phyloP scores from a whole-genome alignment of 805 yeast genomes.

The Lachancea lanzarotensis region DNA sequence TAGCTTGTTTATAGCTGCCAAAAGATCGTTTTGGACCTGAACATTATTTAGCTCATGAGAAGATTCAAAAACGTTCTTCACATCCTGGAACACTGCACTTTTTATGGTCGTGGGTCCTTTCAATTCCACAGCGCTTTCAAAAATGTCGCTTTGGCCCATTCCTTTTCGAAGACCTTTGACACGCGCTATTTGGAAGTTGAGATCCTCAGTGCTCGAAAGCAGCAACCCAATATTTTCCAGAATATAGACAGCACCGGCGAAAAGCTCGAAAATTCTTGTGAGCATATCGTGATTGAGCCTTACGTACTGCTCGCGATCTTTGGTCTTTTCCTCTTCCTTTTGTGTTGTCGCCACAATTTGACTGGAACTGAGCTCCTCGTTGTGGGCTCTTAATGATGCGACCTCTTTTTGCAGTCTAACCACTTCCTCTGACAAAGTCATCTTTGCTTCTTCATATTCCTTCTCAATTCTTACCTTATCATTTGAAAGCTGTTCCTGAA shows the following conservation, averaged over 20 bases:
- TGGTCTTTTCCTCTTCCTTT: background rate
- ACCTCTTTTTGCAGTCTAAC: slow-evolving; percentile 38
- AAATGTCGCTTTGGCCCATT: slow-evolving; percentile 30
- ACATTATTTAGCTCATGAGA: slow-evolving; percentile 9
- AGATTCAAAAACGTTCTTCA: slow-evolving; percentile 16
- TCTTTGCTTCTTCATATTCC: slow-evolving; percentile 51
- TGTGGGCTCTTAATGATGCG: slow-evolving; percentile 40
- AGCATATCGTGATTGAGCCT: slow-evolving; percentile 3
- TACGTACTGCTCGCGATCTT: background rate
- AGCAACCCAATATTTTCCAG: slow-evolving; percentile 75
- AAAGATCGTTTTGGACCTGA: slow-evolving; percentile 11
- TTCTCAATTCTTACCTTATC: slow-evolving; percentile 61
- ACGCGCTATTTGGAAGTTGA: slow-evolving; percentile 50
- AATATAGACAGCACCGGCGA: slow-evolving; percentile 47
- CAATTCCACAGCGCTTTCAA: slow-evolving; percentile 31
- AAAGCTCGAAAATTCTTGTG: slow-evolving; percentile 27
- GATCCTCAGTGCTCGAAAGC: slow-evolving; percentile 26
- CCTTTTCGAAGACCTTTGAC: slow-evolving; percentile 70
- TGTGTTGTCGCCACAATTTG: background rate
- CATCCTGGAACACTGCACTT: slow-evolving; percentile 42
- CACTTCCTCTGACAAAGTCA: slow-evolving; percentile 43
- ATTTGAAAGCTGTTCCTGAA: slow-evolving; percentile 59
- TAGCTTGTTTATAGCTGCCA: slow-evolving; percentile 21
- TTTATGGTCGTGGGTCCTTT: slow-evolving; percentile 37
- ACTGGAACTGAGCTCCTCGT: background rate